Percentiles rank a stretch among this genome's conserved stretches.
These are phyloP conservation scores for Peniophora sp. DNA, from an alignment of 1,284 basidiomycete species.

Conservation along the genomic window DNA sequence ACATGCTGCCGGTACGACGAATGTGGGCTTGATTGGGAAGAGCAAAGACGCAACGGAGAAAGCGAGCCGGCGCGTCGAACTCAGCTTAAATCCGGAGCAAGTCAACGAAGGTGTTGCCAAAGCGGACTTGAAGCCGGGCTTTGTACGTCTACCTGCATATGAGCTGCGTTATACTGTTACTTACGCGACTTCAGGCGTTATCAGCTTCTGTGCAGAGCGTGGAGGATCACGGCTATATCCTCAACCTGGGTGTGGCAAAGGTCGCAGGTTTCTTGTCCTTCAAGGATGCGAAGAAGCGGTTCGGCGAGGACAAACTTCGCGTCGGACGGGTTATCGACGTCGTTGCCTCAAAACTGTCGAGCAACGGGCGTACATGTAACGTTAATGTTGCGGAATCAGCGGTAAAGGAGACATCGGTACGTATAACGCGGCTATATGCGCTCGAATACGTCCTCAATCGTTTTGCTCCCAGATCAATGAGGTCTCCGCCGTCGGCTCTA, in stretches of 20 bases:
- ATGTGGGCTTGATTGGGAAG: constrained; percentile 40
- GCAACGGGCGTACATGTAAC: constrained; percentile 66
- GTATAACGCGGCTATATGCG: constrained; percentile 16
- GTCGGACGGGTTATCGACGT: constrained; percentile 64
- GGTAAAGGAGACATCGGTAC: constrained; percentile 46
- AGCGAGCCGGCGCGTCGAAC: constrained; percentile 76
- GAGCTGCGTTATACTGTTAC: neutral
- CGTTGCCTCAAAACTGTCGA: constrained; percentile 54
- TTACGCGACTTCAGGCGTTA: constrained; percentile 41
- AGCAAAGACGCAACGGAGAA: constrained; percentile 60
- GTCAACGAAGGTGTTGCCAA: constrained; percentile 82
- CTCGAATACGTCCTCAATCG: constrained; percentile 7
- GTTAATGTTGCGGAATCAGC: constrained; percentile 43
- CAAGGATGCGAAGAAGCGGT: constrained; percentile 47
- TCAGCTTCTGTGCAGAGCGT: constrained; percentile 76
- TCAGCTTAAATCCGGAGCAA: constrained; percentile 78
- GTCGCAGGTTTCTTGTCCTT: constrained; percentile 76
- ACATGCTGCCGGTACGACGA: constrained; percentile 53
- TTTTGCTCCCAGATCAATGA: constrained; percentile 48
- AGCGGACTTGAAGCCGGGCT: constrained; percentile 71
- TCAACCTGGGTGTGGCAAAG: constrained; percentile 77
- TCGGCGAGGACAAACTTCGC: constrained; percentile 37
- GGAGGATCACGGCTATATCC: constrained; percentile 93
- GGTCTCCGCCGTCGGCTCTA: constrained; percentile 71
- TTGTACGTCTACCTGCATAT: constrained; percentile 36